Evolutionary conservation across 176 grass and related monocot genomes (phyloP), one percentile per base, ranked within the genome.

Genomic region (Zoysia japonica): DNA sequence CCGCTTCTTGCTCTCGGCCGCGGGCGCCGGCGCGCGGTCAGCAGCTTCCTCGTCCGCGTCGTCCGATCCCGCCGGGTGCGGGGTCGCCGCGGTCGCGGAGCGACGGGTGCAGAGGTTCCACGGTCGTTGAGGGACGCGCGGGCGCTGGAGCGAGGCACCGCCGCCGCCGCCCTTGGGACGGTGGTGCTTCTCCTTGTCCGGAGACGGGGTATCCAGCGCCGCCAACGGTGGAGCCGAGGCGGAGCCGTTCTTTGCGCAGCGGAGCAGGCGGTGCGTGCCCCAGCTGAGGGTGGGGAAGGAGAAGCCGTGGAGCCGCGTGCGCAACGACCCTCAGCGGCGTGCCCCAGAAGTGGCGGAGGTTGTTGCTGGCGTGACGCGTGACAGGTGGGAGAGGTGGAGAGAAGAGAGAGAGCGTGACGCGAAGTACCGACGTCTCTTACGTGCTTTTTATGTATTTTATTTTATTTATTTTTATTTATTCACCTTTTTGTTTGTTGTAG

Each of bases 211-310:
- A 2, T 85, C 65, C 67, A 78, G 67, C 1, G 59, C 17, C 11
- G 66, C 2, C 3, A 56, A 43, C 0, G 42, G 28, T 4, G 87
- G n/a, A 37, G 73, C 50, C 3, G 82, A 72, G 15, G 72, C n/a
- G 37, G 66, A 17, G 44, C 60, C 75, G 61, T 20, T 73, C 75
- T 87, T 90, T 75, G 88, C 51, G 80, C 88, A 90, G 19, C 88
- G 88, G 75, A 90, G 88, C 70, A 90, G 76, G 64, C 88, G 88
- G 68, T 87, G 84, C 7, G 88, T 84, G 62, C 84, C 84, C 88
- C 88, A 90, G 88, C 80, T 90, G 75, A 90, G 70, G 45, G 74
- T 79, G 5, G 84, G 84, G 76, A 90, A 90, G 56, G 80, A 80
- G 88, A 90, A 90, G 40, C 72, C 64, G 84, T 90, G 88, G 4